Percentiles rank a stretch among this genome's conserved stretches.
Conservation (phyloP, 371 early-diverging fungal species). For the Saksenaea vasiformis region DNA sequence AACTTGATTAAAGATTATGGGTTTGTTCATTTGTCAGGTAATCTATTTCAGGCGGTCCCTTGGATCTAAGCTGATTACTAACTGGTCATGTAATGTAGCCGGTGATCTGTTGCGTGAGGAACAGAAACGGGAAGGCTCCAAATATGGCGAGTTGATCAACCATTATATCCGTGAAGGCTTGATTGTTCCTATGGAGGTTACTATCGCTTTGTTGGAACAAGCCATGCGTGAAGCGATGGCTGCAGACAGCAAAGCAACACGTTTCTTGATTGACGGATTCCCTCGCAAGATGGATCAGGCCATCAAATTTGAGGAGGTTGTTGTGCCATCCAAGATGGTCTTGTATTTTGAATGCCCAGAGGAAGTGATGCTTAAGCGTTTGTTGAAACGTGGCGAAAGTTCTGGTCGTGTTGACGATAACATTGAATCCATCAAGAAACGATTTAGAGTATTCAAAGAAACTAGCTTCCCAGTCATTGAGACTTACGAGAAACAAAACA, state of each 20-base stretch:
- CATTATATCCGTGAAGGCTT: constrained; percentile 87
- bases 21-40: constrained; percentile 90
- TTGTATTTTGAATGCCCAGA: constrained; percentile 48
- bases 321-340: constrained; percentile 39
- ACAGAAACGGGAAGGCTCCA: constrained; percentile 76
- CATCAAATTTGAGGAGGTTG: constrained; percentile 81
- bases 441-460: constrained; percentile 84
- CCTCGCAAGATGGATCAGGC: constrained; percentile 94
- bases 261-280: constrained; percentile 95
- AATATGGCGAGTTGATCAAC: constrained; percentile 87
- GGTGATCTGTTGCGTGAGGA: constrained; percentile 94
- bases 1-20: constrained; percentile 86
- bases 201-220: constrained; percentile 83
- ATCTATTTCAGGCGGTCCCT: too few species aligned
- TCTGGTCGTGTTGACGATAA: constrained; percentile 93
- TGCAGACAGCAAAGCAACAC: constrained; percentile 32
- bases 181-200: constrained; percentile 94
- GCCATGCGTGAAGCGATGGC: constrained; percentile 77
- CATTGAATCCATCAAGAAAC: constrained; percentile 89
- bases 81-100: constrained; percentile 49
- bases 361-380: constrained; percentile 4
- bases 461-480: constrained; percentile 89
- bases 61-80: too few species aligned
- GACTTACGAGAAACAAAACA: constrained; percentile 64
- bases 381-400: constrained; percentile 87